phyloP scores from a whole-genome alignment of 768 basidiomycete species.

The Auriscalpium microsporum region DNA sequence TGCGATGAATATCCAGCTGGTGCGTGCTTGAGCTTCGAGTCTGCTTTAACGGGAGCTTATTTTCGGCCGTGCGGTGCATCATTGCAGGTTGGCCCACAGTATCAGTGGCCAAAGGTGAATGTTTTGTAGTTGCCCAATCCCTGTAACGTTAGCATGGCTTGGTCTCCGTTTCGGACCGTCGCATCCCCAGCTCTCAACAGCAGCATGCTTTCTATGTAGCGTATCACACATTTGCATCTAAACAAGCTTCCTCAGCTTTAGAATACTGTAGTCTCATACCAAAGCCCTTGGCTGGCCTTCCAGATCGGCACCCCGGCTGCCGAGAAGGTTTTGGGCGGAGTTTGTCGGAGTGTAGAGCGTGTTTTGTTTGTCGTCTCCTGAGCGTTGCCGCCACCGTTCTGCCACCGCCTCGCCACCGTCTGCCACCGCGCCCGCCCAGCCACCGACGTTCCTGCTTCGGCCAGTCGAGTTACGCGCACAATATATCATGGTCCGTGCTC shows the following conservation, averaged over 20 bases:
- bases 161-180: background rate
- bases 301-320: no score
- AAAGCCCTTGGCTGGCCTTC: no score
- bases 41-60: background rate
- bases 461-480: conserved; percentile 4
- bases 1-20: conserved; percentile 76
- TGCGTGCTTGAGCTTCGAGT: conserved; percentile 22
- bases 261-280: no score
- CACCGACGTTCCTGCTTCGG: conserved; percentile 1
- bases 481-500: conserved; percentile 17
- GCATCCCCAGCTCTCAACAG: background rate
- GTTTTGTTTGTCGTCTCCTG: background rate
- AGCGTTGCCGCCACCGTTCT: conserved; percentile 16
- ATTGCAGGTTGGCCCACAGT: conserved; percentile 45
- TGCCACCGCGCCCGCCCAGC: conserved; percentile 15
- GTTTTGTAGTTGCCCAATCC: conserved; percentile 24
- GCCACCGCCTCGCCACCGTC: conserved; percentile 12
- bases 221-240: background rate
- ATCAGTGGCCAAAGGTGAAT: conserved; percentile 48
- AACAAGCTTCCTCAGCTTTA: no score
- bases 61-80: background rate
- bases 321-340: background rate
- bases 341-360: conserved; percentile 6
- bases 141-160: background rate
- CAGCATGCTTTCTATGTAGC: background rate